Evolutionary conservation across 2,329 filamentous ascomycete species (phyloP).

Genomic region (Fusarium buxicola): DNA sequence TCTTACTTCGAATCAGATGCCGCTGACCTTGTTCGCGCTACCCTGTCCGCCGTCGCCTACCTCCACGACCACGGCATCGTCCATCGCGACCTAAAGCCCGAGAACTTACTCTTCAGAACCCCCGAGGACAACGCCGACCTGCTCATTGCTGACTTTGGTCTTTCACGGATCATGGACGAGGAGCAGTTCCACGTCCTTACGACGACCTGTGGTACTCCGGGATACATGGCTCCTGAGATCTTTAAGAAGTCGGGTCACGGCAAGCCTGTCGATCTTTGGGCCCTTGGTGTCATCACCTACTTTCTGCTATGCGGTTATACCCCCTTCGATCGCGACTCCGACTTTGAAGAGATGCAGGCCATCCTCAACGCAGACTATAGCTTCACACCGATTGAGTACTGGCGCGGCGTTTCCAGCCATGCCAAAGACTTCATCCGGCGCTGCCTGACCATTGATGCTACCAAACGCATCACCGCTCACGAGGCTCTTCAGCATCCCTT

Average conservation of each 20-base stretch:
- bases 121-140: constrained; percentile 98
- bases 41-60: constrained; percentile 96
- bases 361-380: constrained; percentile 97
- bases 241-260: constrained; percentile 99
- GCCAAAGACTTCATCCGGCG: constrained; percentile 93
- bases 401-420: constrained; percentile 88
- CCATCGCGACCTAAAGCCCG: constrained; percentile 96
- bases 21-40: constrained; percentile 92
- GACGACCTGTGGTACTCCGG: constrained; percentile 96
- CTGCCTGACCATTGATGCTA: constrained; percentile 91
- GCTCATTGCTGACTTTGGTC: constrained; percentile 95
- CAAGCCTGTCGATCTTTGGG: constrained; percentile 98
- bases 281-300: constrained; percentile 98
- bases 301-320: constrained; percentile 98
- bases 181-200: constrained; percentile 98
- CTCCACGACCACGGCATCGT: constrained; percentile 99
- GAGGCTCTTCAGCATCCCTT: constrained; percentile 76
- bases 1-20: constrained; percentile 99
- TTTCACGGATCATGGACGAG: constrained; percentile 98
- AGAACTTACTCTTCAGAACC: constrained; percentile 95
- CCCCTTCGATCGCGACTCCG: constrained; percentile 95
- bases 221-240: constrained; percentile 99
- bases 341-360: constrained; percentile 99
- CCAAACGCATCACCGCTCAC: constrained; percentile 89
- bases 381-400: constrained; percentile 95